Base-by-base conservation (phyloP, 169 alveolate genomes). In the Plasmodium coatneyi region DNA sequence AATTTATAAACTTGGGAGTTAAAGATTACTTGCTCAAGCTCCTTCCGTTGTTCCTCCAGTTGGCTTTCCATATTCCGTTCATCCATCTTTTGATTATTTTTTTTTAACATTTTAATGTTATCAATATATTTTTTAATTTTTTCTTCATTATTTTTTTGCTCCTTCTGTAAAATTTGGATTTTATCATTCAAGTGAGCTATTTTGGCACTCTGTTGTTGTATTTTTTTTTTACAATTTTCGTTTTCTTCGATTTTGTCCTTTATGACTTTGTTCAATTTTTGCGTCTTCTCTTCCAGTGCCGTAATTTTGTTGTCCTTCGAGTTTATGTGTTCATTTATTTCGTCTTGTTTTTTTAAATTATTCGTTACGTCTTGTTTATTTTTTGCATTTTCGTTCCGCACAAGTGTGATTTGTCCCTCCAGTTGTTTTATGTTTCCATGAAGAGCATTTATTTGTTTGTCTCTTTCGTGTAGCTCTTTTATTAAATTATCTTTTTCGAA, bases 191-290 rank as follows among this genome's bases (percentile, higher is more conserved):
- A 36, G 60, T 74, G 16, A 12, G 49, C 66, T 52, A 84, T 74
- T 84, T 49, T 84, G 16, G 32, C 30, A 72, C 25, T 74, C 25
- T 84, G 93, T 30, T 74, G 93, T 76, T 30, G 80, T 74, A 84
- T 74, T 54, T 84, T 84, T 34, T 84, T 84, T 84, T 84, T 84
- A 39, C 43, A 74, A 1, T 74, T 84, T 74, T 84, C 93, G 39
- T 72, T 84, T 74, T 84, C 93, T 12, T 84, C 93, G 0, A 34
- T 84, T 84, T 84, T 84, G 6, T 84, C 93, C 30, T 66, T 74
- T 10, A 84, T 54, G 34, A 34, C 19, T 52, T 84, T 72, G 41
- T 84, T 84, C 39, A 49, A 74, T 76, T 84, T 84, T 74, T 84
- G 36, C 2, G 80, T 52, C 79, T 74, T 84, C 22, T 74, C 93